Evolutionary conservation across 805 yeast species (phyloP).

Genomic region (Crinitomyces ghanaensis): DNA sequence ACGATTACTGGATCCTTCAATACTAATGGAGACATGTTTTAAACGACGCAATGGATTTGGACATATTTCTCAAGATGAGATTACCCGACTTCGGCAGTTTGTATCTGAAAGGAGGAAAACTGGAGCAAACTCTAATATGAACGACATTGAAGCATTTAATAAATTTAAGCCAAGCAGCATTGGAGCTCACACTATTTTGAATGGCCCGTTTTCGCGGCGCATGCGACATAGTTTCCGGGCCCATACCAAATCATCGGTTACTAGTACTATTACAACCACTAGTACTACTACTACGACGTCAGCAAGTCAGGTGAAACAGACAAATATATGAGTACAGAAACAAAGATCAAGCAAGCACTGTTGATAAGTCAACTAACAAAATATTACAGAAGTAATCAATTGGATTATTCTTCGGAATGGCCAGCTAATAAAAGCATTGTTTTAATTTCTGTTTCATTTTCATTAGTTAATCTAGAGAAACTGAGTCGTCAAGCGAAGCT

Average conservation of each 20-base stretch:
- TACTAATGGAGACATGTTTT: slow-evolving; percentile 17
- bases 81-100: slow-evolving; percentile 63
- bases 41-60: slow-evolving; percentile 35
- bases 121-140: slow-evolving; percentile 2
- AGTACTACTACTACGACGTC: slow-evolving; percentile 11
- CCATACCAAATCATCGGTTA: background rate
- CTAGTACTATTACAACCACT: background rate
- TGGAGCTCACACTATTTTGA: too few relatives aligned
- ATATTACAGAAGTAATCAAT: too few relatives aligned
- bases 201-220: too few relatives aligned
- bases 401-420: too few relatives aligned
- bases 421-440: too few relatives aligned
- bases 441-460: too few relatives aligned
- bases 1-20: slow-evolving; percentile 30
- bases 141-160: background rate
- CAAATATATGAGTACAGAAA: too few relatives aligned
- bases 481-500: background rate
- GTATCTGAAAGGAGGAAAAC: slow-evolving; percentile 40
- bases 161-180: background rate
- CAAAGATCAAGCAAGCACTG: too few relatives aligned
- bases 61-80: slow-evolving; percentile 70
- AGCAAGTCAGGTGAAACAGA: too few relatives aligned
- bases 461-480: slow-evolving; percentile 1
- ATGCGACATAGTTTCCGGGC: background rate
- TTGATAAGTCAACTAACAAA: too few relatives aligned